Base-by-base conservation (phyloP, 352 stramenopile genomes). In the Phytophthora pini region DNA sequence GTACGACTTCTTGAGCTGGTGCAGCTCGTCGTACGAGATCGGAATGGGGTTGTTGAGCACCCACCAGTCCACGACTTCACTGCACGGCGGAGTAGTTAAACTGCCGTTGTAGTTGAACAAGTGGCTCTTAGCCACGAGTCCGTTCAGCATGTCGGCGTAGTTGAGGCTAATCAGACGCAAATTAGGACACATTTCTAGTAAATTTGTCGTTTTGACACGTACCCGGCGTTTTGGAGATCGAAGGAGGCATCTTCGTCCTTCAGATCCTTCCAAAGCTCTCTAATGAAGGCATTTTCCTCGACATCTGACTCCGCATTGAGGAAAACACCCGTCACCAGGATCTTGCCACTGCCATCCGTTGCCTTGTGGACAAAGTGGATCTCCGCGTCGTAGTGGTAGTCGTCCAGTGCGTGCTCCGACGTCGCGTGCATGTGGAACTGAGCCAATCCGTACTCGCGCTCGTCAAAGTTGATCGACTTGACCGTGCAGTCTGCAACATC, bases 31-130 rank as follows among this genome's bases (percentile, higher is more conserved):
- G 17, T 50, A 43, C n/a, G 74, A 72, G 65, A 88, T 83, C 38
- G 69, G 43, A n/a, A 88, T 69, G 15, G 77, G 79, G 45, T 81
- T 84, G 54, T 80, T 79, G 44, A 88, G 69, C 44, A 89, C 70
- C 80, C 74, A 88, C 76, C 78, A 89, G 65, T 80, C 73, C 13
- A 88, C 80, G 46, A 77, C 74, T 65, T 88, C 80, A 36, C 58
- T 80, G 66, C 80, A 89, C 27, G 74, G 74, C 8, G 80, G 80
- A 24, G 80, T 88, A 13, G 80, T 89, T 15, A 89, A 58, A 24
- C 76, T 87, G 22, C 80, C 80, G n/a, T 59, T 67, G 68, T 89
- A 88, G 68, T 87, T 84, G 70, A 89, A 87, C 20, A 92, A 34
- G 53, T 88, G 76, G 56, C 76, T 89, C 36, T 68, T 76, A n/a